Evolutionary conservation across 345 rosid species (phyloP), one percentile per base, ranked within the genome.

Genomic region (Eucalyptus rudis): DNA sequence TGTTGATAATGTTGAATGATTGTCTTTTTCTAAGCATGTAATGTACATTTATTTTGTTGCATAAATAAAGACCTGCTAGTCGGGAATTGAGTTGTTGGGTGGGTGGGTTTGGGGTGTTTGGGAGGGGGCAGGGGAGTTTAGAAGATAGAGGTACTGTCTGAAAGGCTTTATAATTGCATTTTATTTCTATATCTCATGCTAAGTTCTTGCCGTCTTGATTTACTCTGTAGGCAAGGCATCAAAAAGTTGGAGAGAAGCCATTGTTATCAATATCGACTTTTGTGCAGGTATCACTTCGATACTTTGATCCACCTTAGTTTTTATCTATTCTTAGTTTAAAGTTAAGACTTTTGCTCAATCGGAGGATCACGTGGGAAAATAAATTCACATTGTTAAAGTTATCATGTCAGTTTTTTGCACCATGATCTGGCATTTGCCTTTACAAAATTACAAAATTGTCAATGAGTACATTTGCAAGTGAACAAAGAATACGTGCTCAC

Each of bases 181-280:
- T 40, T 20, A 51, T 51, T 90, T 47, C 59, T 76, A 33, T 54
- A 11, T 64, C 22, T 88, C 36, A 11, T 87, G 49, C 87, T 64
- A 86, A 52, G n/a, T n/a, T 86, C 87, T 86, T 86, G 43, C 56
- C 6, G 6, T 80, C 54, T 89, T 20, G 47, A 76, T 76, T 85
- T 88, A 25, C 47, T 0, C 31, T 54, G 44, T 92, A 94, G 97
- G 92, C 92, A 86, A 89, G 92, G 47, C 91, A 49, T 80, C 92
- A 93, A 89, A 95, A 93, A 91, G 92, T 93, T 50, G 97, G 97
- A 71, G 96, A 94, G 91, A 95, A 94, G 90, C 92, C 95, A 36
- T 93, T 93, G 88, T 93, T 95, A 58, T 93, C 97, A 36, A 10
- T 93, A 88, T 94, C 95, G 49, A 91, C 93, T 56, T 91, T 95